phyloP scores from a whole-genome alignment of 164 flowering plant genomes.

The Buxus sempervirens region DNA sequence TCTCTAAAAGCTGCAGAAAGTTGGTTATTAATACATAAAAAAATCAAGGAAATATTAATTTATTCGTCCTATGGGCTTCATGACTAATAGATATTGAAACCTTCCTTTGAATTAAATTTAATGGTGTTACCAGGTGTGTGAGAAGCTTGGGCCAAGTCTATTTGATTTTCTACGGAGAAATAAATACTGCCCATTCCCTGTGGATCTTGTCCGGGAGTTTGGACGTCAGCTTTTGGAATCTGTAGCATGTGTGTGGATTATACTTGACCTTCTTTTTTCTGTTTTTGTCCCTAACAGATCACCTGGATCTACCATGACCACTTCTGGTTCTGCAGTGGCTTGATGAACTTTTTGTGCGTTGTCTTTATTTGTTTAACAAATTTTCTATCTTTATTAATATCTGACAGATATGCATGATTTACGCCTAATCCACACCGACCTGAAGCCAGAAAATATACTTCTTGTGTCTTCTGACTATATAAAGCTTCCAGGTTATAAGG shows the following conservation, averaged over 20 bases:
- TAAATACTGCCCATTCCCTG: constrained; percentile 76
- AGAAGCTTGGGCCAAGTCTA: constrained; percentile 99
- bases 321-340: constrained; percentile 24
- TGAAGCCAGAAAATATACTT: constrained; percentile 94
- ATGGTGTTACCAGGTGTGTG: constrained; percentile 86
- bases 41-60: background rate
- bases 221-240: constrained; percentile 97
- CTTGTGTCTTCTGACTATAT: constrained; percentile 73
- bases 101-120: constrained; percentile 53
- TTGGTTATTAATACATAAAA: too few relatives aligned
- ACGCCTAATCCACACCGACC: constrained; percentile 78
- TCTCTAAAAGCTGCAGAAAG: too few relatives aligned
- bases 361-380: constrained; percentile 10
- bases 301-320: constrained; percentile 17
- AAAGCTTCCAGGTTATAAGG: constrained; percentile 65
- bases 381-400: constrained; percentile 25
- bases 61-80: constrained; percentile 8
- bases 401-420: constrained; percentile 84
- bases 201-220: constrained; percentile 91
- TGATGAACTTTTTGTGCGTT: background rate
- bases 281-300: constrained; percentile 19
- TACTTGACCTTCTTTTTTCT: constrained; percentile 27
- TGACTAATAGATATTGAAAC: constrained; percentile 41
- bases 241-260: constrained; percentile 92
- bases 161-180: constrained; percentile 89